These are phyloP conservation scores for Phanerochaete carnosa DNA, from an alignment of 768 basidiomycete species.

Conservation along the genomic window DNA sequence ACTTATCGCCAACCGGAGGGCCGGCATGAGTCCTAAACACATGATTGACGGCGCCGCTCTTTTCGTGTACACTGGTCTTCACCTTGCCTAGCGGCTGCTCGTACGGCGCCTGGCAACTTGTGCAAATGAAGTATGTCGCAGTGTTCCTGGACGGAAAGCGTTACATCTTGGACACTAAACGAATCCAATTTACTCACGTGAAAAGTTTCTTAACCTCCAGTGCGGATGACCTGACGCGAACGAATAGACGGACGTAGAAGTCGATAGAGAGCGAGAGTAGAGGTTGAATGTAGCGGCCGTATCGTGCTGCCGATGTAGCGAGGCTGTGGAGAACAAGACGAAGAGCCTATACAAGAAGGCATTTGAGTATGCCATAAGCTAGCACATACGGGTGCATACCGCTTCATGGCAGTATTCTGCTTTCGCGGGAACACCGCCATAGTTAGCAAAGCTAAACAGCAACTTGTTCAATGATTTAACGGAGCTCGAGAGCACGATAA, in stretches of 20 bases:
- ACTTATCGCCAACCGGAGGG: slow-evolving; percentile 62
- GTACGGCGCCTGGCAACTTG: slow-evolving; percentile 76
- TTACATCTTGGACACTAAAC: neutral
- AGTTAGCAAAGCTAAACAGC: slow-evolving; percentile 77
- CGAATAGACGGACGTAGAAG: slow-evolving; percentile 93
- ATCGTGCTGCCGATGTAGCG: slow-evolving; percentile 84
- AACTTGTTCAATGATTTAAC: neutral
- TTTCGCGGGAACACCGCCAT: slow-evolving; percentile 86
- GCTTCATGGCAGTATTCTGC: slow-evolving; percentile 96
- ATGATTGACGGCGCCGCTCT: slow-evolving; percentile 54
- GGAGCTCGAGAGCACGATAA: neutral
- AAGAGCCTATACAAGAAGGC: slow-evolving; percentile 57
- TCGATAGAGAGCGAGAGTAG: slow-evolving; percentile 91
- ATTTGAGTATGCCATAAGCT: neutral
- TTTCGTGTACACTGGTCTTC: slow-evolving; percentile 54
- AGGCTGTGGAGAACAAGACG: slow-evolving; percentile 86
- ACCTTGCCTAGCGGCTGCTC: slow-evolving; percentile 83
- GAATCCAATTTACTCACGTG: slow-evolving; percentile 45
- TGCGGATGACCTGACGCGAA: slow-evolving; percentile 70
- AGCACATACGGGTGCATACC: slow-evolving; percentile 43
- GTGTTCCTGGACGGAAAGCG: slow-evolving; percentile 66
- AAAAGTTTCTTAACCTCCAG: slow-evolving; percentile 80
- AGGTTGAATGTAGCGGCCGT: slow-evolving; percentile 90
- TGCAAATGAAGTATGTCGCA: slow-evolving; percentile 81
- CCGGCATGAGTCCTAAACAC: slow-evolving; percentile 72